Base-by-base conservation (phyloP, 345 rosid species). In the Aquilaria malaccensis region DNA sequence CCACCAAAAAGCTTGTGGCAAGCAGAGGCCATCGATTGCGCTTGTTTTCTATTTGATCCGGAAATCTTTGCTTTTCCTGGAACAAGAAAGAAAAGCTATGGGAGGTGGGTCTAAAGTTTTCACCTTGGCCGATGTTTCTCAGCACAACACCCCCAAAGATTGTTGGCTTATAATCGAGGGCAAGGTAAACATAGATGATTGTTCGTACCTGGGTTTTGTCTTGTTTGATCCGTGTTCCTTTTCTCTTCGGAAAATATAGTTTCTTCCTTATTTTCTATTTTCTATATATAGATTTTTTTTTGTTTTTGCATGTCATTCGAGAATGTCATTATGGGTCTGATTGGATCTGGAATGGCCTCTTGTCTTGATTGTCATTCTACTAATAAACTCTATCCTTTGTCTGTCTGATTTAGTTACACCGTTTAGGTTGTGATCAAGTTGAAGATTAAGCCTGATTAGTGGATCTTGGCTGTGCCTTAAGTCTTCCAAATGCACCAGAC, bases 161-260 rank as follows among this genome's bases (percentile, higher is more conserved):
- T 93, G 96, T 52, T 93, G 96, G 98, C 91, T 93, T 64, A 76
- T 87, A 73, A 85, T 93, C 66, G 79, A 85, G 10, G 96, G 92
- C 73, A 89, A 87, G 97, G 97, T 93, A 76, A 37, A 37, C 22
- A 30, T 0, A 3, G 30, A 52, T 52, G 55, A 3, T 52, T 3
- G 29, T 2, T 54, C 33, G 5, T 9, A 37, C 7, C 43, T 2
- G 43, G 2, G 43, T 37, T 37, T 9, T 51, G 51, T 54, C 51
- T 22, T 51, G 45, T 50, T 13, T 45, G 12, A 37, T 49, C 52
- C 51, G 30, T 22, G n/a, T 7, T 52, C 30, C 51, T 56, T 48
- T 11, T 45, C 9, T 29, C 9, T 49, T 56, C 10, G 52, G 48
- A 45, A 9, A 41, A 11, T 43, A 37, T 66, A 10, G 37, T 31